Evolutionary conservation across 23 red algal genomes (phyloP).

Genomic region (Chondrus crispus): DNA sequence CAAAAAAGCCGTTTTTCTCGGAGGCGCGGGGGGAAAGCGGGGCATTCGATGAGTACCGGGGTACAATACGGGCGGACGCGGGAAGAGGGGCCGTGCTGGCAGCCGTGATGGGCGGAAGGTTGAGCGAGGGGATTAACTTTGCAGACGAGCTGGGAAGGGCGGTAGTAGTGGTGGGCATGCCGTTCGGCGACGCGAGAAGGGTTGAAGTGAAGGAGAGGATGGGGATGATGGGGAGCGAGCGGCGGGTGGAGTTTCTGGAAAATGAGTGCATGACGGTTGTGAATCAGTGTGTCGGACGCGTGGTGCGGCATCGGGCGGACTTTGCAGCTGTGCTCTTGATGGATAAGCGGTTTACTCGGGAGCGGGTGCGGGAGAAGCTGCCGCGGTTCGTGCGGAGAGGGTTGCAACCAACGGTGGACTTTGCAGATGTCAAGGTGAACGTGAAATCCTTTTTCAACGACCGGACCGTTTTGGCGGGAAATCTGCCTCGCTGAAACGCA

Average conservation of each 20-base stretch:
- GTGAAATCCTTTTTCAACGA: not conserved
- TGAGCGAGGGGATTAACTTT: slow-evolving; percentile 99
- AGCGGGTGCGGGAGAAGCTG: slow-evolving; percentile 11
- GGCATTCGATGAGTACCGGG: slow-evolving; percentile 17
- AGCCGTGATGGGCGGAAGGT: slow-evolving; percentile 85
- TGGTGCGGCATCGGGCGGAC: slow-evolving; percentile 82
- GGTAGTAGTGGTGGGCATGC: slow-evolving; percentile 87
- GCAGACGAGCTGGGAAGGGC: slow-evolving; percentile 84
- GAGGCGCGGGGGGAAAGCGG: slow-evolving; percentile 52
- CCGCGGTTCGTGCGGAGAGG: slow-evolving; percentile 18
- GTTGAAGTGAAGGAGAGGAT: slow-evolving; percentile 54
- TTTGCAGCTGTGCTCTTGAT: slow-evolving; percentile 83
- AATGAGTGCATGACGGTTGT: slow-evolving; percentile 90
- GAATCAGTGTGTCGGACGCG: slow-evolving; percentile 91
- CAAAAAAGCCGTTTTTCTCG: slow-evolving; percentile 49
- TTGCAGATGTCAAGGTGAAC: not conserved
- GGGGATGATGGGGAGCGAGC: not conserved
- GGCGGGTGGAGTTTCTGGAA: slow-evolving; percentile 61
- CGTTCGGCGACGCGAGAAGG: slow-evolving; percentile 77
- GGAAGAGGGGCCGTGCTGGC: slow-evolving; percentile 65
- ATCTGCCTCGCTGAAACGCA: too few relatives aligned
- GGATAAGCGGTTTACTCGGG: slow-evolving; percentile 63
- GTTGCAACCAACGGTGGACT: not conserved
- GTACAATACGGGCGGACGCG: not conserved
- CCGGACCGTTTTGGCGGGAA: too few relatives aligned